Evolutionary conservation across 2,329 filamentous ascomycete species (phyloP), one percentile per base, ranked within the genome.

Genomic region (Fusarium sp.): DNA sequence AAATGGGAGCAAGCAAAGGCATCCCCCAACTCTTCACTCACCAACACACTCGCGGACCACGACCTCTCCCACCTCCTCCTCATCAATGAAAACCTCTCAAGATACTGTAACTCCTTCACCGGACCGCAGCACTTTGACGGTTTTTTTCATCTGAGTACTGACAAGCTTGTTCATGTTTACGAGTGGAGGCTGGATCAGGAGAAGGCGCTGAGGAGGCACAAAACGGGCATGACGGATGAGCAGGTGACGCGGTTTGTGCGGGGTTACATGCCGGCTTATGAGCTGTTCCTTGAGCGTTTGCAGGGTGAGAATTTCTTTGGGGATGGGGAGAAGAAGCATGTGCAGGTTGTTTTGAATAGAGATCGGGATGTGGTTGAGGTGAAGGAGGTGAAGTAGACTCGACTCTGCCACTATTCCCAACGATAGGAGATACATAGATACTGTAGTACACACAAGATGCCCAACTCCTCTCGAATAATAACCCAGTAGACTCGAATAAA

Each of bases 191-290:
- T 77, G 1, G 73, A 60, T 0, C 75, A 76, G 6, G 78, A 78
- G 14, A 68, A 47, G 33, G 77, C 70, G 6, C 33, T 79, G 11
- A 65, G 76, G 16, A 42, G 65, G 33, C 66, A 71, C 8, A 74
- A 75, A 40, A 69, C 77, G 0, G 75, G 75, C 6, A 78, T 79
- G 76, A 68, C 72, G 7, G 76, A 79, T n/a, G 67, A 77, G 29
- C 71, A 74, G 10, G 75, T 78, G 1, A 52, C 76, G 2, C 60
- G 54, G 22, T 78, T 78, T 33, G 77, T 79, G 9, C 69, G 73
- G 58, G 78, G 78, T 3, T 79, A 78, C 20, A 77, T 79, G 76
- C 74, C 75, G 16, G 74, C 72, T 3, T 78, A 79, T 9, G 77
- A 79, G 16, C 57, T 79, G 1, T 78, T 75, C 6, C 71, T 78